These are phyloP conservation scores for Chaetothyriales sp. DNA, from an alignment of 2,329 filamentous ascomycete species.

Conservation along the genomic window DNA sequence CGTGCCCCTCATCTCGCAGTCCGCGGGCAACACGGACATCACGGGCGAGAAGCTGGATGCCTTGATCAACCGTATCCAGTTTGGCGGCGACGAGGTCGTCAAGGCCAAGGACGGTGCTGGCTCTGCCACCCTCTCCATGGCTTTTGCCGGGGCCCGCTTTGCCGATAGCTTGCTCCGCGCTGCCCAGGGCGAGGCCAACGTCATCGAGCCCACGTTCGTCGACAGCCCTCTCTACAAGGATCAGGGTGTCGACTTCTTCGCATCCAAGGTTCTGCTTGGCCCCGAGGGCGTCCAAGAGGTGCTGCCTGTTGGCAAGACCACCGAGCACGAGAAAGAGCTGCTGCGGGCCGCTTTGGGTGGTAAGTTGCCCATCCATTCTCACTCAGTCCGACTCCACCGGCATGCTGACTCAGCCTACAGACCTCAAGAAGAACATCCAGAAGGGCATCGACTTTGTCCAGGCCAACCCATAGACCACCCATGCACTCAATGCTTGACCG, in stretches of 20 bases:
- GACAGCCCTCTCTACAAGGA: conserved; percentile 98
- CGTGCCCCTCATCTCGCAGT: conserved; percentile 92
- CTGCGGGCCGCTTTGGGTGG: conserved; percentile 67
- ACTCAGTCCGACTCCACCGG: not conserved
- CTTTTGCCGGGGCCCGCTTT: conserved; percentile 75
- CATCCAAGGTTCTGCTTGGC: conserved; percentile 87
- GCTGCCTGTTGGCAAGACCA: conserved; percentile 70
- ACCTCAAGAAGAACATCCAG: conserved; percentile 63
- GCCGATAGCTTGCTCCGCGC: conserved; percentile 91
- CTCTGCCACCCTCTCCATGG: conserved; percentile 96
- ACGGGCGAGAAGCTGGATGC: conserved; percentile 57
- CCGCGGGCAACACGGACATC: conserved; percentile 63
- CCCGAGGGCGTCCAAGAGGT: conserved; percentile 94
- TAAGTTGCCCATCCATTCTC: conserved; percentile 8
- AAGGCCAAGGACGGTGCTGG: conserved; percentile 97
- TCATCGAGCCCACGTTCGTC: conserved; percentile 92
- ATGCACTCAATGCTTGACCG: not conserved
- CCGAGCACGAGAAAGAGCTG: conserved; percentile 75
- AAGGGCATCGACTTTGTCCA: conserved; percentile 66
- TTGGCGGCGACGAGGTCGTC: conserved; percentile 97
- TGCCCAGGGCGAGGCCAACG: conserved; percentile 81
- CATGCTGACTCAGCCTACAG: conserved; percentile 2
- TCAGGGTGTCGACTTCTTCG: conserved; percentile 94
- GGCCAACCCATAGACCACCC: conserved; percentile 36
- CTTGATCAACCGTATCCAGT: conserved; percentile 91